Conservation (phyloP, 73 alveolate genomes). For the Uronychia binucleata region DNA sequence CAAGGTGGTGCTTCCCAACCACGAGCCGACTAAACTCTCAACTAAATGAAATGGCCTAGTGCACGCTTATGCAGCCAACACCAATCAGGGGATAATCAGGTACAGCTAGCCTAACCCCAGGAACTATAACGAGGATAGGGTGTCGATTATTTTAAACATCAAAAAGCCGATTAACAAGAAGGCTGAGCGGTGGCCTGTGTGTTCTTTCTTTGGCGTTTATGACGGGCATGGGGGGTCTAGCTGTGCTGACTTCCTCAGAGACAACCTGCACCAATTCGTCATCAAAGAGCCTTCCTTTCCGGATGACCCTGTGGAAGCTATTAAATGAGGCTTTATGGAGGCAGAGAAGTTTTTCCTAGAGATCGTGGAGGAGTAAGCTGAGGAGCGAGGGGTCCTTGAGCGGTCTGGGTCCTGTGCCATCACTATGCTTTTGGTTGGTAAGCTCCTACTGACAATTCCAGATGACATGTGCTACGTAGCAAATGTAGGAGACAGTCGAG, state of each 20-base stretch:
- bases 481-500: conserved; percentile 93
- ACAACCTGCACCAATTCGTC: conserved; percentile 70
- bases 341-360: conserved; percentile 39
- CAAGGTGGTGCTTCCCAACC: conserved; percentile 16
- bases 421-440: conserved; percentile 67
- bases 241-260: conserved; percentile 82
- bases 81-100: conserved; percentile 27
- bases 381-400: conserved; percentile 35
- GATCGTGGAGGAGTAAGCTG: conserved; percentile 38
- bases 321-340: conserved; percentile 17
- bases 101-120: conserved; percentile 37
- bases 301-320: conserved; percentile 14
- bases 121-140: conserved; percentile 78
- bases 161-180: conserved; percentile 62
- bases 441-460: conserved; percentile 52
- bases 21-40: conserved; percentile 74
- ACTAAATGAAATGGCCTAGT: conserved; percentile 81
- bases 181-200: conserved; percentile 74
- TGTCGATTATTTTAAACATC: conserved; percentile 68
- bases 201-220: conserved; percentile 74
- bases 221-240: conserved; percentile 88
- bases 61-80: conserved; percentile 57
- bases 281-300: conserved; percentile 16
- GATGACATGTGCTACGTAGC: conserved; percentile 82
- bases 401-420: conserved; percentile 83